Evolutionary conservation across 169 alveolate genomes (phyloP), one percentile per base, ranked within the genome.

Genomic region (Plasmodium gonderi): DNA sequence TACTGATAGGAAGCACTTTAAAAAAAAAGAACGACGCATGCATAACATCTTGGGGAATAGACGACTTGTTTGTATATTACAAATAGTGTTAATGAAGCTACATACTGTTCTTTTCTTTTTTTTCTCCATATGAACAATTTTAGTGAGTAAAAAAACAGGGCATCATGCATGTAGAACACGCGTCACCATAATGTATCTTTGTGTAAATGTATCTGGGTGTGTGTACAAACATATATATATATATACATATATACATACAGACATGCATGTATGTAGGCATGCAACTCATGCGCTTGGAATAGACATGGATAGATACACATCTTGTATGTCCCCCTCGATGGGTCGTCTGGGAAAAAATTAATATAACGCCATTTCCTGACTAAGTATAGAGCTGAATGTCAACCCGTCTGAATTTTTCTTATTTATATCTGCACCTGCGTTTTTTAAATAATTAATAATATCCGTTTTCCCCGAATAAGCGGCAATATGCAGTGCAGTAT

Each of bases 21-120:
- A 91, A 94, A 47, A 83, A 65, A 49, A 81, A 85, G 14, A 92
- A 95, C 40, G 79, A 96, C 68, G 69, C 97, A 0, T 96, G 98
- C 76, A 92, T 91, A 64, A 96, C 95, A 17, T 95, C 97, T 8
- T 96, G 98, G 98, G 98, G 98, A 36, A 74, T 96, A 14, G 97
- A 95, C 74, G 97, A 96, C 74, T 74, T 96, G 11, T 91, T 95
- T 54, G 72, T 96, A 2, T 96, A 92, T 69, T 74, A 95, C 31
- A 76, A 94, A 40, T 95, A 49, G 78, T 14, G 17, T 17, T 3
- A n/a, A n/a, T n/a, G 31, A 3, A 12, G 0, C 14, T n/a, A 36
- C 38, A 12, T 23, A 31, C 0, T 11, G 31, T 54, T 54, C 11
- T 31, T 42, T 67, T 67, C 29, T 12, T 67, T 17, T 49, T 80